These are phyloP conservation scores for Tuber aestivum DNA, from an alignment of 495 filamentous ascomycete species.

Conservation along the genomic window DNA sequence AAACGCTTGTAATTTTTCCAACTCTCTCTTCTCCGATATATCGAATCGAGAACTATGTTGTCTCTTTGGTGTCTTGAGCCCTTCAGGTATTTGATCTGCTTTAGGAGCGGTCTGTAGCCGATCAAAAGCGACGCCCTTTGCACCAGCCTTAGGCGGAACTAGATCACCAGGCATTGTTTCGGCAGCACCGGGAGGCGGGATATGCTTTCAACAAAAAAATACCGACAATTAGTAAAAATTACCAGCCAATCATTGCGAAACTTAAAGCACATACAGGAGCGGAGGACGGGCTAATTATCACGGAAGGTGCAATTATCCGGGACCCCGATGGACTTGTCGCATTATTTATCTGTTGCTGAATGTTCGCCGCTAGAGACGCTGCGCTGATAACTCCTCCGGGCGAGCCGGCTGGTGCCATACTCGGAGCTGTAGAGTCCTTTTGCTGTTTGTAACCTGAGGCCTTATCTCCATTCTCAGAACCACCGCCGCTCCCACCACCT, in stretches of 20 bases:
- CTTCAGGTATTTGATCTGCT: slow-evolving; percentile 73
- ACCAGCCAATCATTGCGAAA: slow-evolving; percentile 5
- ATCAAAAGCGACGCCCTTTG: slow-evolving; percentile 85
- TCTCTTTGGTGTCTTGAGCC: slow-evolving; percentile 86
- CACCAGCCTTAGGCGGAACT: slow-evolving; percentile 78
- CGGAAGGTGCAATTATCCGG: slow-evolving; percentile 64
- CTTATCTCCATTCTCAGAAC: slow-evolving; percentile 62
- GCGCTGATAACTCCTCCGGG: slow-evolving; percentile 24
- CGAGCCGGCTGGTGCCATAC: slow-evolving; percentile 46
- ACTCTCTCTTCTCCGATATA: slow-evolving; percentile 89
- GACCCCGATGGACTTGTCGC: slow-evolving; percentile 29
- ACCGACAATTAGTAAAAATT: slow-evolving; percentile 14
- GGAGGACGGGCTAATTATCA: slow-evolving; percentile 85
- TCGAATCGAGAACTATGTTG: slow-evolving; percentile 97
- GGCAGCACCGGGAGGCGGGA: slow-evolving; percentile 83
- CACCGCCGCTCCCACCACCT: slow-evolving; percentile 75
- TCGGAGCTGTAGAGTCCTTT: slow-evolving; percentile 45
- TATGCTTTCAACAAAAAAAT: slow-evolving; percentile 57
- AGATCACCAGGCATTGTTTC: slow-evolving; percentile 99
- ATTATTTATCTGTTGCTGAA: slow-evolving; percentile 41
- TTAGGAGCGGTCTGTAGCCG: slow-evolving; percentile 88
- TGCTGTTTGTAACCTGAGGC: slow-evolving; percentile 47
- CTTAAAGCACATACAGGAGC: slow-evolving; percentile 65
- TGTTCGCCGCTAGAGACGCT: slow-evolving; percentile 30
- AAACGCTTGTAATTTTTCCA: slow-evolving; percentile 97